Percentiles rank a stretch among this genome's conserved stretches.
These are phyloP conservation scores for Trichoderma polysporum DNA, from an alignment of 2,329 filamentous ascomycete species.

Conservation along the genomic window DNA sequence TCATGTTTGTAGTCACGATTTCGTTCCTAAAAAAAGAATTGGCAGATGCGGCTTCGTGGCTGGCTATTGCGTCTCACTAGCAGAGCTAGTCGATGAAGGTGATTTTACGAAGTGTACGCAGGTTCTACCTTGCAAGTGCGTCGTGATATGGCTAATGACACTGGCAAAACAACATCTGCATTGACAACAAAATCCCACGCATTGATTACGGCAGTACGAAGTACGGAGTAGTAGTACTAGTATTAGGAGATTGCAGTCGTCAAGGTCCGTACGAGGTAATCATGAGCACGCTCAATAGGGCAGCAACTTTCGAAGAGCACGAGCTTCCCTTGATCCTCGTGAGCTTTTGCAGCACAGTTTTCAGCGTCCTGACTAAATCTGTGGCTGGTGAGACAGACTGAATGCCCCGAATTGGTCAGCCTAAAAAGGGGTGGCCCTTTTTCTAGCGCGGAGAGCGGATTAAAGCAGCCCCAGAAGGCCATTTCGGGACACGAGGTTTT, in stretches of 20 bases:
- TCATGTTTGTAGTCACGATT: background rate
- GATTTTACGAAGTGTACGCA: background rate
- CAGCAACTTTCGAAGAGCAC: background rate
- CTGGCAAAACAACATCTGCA: background rate
- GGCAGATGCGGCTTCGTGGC: background rate
- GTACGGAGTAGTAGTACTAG: background rate
- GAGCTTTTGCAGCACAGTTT: background rate
- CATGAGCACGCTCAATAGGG: background rate
- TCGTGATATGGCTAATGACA: background rate
- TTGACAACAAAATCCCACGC: background rate
- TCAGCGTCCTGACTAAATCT: background rate
- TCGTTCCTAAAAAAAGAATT: background rate
- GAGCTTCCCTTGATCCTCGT: background rate
- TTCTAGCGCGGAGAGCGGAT: slow-evolving; percentile 7
- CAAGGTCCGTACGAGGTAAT: background rate
- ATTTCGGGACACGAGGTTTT: slow-evolving; percentile 37
- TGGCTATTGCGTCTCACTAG: background rate
- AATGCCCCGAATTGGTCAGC: background rate
- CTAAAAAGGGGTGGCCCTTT: slow-evolving; percentile 10
- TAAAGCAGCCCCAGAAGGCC: slow-evolving; percentile 22
- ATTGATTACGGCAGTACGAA: background rate
- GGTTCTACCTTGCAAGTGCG: background rate
- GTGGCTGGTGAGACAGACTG: slow-evolving; percentile 8
- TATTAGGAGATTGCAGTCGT: background rate
- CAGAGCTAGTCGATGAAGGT: background rate